Evolutionary conservation across 352 stramenopile genomes (phyloP).

Genomic region (Globisporangium lucens): DNA sequence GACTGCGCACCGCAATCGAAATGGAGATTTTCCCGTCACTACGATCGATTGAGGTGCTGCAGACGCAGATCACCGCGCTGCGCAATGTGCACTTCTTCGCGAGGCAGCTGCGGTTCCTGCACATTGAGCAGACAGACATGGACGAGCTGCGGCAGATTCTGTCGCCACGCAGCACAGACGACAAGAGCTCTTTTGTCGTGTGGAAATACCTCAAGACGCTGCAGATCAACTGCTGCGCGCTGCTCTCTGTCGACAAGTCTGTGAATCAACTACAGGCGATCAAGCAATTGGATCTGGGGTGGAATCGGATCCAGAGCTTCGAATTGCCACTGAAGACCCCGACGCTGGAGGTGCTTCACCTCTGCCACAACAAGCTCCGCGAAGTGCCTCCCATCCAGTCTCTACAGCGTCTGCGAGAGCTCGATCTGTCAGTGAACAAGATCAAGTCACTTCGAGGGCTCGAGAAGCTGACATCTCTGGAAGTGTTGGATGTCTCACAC

Average conservation of each 20-base stretch:
- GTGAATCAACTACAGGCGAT: conserved; percentile 49
- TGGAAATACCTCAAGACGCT: conserved; percentile 57
- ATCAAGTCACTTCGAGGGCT: conserved; percentile 56
- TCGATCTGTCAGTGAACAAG: conserved; percentile 72
- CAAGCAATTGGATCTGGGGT: conserved; percentile 57
- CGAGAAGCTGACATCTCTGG: conserved; percentile 35
- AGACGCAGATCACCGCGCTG: conserved; percentile 39
- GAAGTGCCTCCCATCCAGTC: conserved; percentile 40
- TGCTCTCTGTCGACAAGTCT: conserved; percentile 47
- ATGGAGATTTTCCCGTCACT: conserved; percentile 85
- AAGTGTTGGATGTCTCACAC: conserved; percentile 68
- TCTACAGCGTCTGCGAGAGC: conserved; percentile 33
- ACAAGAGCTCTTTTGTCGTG: not conserved
- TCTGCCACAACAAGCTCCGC: conserved; percentile 70
- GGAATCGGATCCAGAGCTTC: conserved; percentile 62
- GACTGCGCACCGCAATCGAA: conserved; percentile 40
- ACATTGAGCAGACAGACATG: conserved; percentile 66
- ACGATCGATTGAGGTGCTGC: conserved; percentile 54
- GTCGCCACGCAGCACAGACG: conserved; percentile 17
- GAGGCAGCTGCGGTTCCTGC: conserved; percentile 55
- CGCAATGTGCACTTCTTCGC: conserved; percentile 68
- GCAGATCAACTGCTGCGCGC: conserved; percentile 64
- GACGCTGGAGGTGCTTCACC: conserved; percentile 46
- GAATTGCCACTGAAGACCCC: conserved; percentile 23
- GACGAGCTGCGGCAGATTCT: conserved; percentile 42